Evolutionary conservation across 169 alveolate genomes (phyloP).

Genomic region (Theileria equi): DNA sequence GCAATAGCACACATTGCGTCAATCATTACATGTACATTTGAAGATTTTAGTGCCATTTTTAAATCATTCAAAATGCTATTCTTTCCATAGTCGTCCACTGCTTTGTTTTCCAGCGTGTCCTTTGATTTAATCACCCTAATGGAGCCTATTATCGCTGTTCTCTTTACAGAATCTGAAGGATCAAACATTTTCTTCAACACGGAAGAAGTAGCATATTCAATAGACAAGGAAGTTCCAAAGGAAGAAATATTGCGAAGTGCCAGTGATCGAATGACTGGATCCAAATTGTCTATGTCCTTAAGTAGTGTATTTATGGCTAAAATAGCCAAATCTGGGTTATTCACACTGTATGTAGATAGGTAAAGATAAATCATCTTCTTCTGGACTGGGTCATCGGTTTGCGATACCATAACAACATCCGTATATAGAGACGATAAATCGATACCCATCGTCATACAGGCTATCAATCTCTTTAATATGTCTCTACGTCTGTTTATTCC

Average conservation of each 20-base stretch:
- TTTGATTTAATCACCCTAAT: constrained; percentile 45
- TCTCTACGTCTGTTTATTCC: constrained; percentile 29
- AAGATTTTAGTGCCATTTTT: constrained; percentile 37
- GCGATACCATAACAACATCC: constrained; percentile 95
- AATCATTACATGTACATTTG: constrained; percentile 49
- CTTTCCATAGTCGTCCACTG: constrained; percentile 6
- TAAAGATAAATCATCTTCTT: constrained; percentile 97
- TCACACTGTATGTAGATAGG: constrained; percentile 89
- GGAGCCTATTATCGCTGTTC: constrained; percentile 59
- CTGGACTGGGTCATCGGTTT: constrained; percentile 95
- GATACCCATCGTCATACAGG: constrained; percentile 89
- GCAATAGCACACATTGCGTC: constrained; percentile 50
- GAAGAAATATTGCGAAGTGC: constrained; percentile 96
- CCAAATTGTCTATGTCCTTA: constrained; percentile 93
- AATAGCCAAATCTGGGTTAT: constrained; percentile 93
- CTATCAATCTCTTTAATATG: constrained; percentile 85
- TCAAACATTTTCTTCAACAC: constrained; percentile 43
- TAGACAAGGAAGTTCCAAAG: constrained; percentile 80
- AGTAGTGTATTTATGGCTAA: constrained; percentile 96
- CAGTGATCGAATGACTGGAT: constrained; percentile 95
- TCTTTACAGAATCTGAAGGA: constrained; percentile 56
- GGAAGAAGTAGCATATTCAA: constrained; percentile 40
- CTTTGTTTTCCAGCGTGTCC: constrained; percentile 22
- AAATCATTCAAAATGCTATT: constrained; percentile 16
- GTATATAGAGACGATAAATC: constrained; percentile 95